phyloP scores from a whole-genome alignment of 768 basidiomycete species.

The Paxillus rubicundulus region DNA sequence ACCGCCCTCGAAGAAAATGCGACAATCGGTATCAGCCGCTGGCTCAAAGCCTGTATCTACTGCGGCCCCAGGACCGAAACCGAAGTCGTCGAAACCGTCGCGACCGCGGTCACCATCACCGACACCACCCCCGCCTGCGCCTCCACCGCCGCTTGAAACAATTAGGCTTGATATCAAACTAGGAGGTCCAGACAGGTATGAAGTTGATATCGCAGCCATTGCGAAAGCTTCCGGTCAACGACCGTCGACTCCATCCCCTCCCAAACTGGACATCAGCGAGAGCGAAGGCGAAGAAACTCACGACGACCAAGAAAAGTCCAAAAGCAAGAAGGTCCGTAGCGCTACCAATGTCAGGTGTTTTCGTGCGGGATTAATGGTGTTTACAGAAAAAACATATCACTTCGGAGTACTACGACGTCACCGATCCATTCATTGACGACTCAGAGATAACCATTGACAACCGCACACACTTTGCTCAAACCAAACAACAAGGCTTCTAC shows the following conservation, averaged over 20 bases:
- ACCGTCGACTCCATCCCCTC: constrained; percentile 50
- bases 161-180: constrained; percentile 67
- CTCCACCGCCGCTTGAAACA: constrained; percentile 54
- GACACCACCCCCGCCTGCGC: constrained; percentile 48
- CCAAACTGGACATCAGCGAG: constrained; percentile 53
- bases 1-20: constrained; percentile 30
- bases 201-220: constrained; percentile 59
- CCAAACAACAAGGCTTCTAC: constrained; percentile 91
- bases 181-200: constrained; percentile 73
- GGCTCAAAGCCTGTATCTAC: constrained; percentile 28
- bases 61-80: constrained; percentile 42
- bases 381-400: constrained; percentile 48
- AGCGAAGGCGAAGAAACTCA: constrained; percentile 49
- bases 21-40: constrained; percentile 22
- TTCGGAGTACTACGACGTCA: constrained; percentile 84
- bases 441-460: constrained; percentile 89
- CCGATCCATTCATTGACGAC: constrained; percentile 97
- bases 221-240: constrained; percentile 68
- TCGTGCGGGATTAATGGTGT: constrained; percentile 5
- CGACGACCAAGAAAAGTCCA: constrained; percentile 32
- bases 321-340: constrained; percentile 37
- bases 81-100: constrained; percentile 48
- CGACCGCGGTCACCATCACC: constrained; percentile 54
- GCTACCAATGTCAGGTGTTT: constrained; percentile 9
- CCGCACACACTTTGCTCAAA: constrained; percentile 86